These are phyloP conservation scores for Podospora conica DNA, from an alignment of 495 filamentous ascomycete genomes.

Conservation along the genomic window DNA sequence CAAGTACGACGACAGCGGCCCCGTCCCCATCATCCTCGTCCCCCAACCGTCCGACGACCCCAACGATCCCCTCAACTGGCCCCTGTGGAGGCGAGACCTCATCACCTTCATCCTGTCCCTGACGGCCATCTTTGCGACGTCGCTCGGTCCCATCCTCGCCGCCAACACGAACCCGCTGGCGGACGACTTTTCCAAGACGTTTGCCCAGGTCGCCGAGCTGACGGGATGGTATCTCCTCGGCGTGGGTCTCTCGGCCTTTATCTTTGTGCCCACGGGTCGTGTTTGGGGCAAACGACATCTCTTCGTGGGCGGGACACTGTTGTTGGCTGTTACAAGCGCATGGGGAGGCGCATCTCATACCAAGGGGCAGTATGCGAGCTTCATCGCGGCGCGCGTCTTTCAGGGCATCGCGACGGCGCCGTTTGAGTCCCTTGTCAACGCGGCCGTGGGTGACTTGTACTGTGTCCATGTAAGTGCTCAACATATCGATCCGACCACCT, in stretches of 20 bases:
- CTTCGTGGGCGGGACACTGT: conserved; percentile 70
- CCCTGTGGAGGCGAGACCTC: conserved; percentile 76
- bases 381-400: conserved; percentile 69
- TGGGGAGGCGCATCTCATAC: conserved; percentile 68
- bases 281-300: conserved; percentile 90
- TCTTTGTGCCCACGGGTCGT: conserved; percentile 81
- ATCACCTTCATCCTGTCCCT: conserved; percentile 74
- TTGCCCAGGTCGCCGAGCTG: conserved; percentile 69
- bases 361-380: conserved; percentile 54
- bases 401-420: conserved; percentile 72
- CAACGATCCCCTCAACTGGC: conserved; percentile 82
- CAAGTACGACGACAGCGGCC: conserved; percentile 67
- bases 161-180: conserved; percentile 74
- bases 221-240: conserved; percentile 87
- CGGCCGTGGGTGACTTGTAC: conserved; percentile 69
- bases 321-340: conserved; percentile 62
- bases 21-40: conserved; percentile 64
- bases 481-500: too few relatives aligned
- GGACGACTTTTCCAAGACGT: conserved; percentile 48
- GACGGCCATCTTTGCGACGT: conserved; percentile 72
- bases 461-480: conserved; percentile 62
- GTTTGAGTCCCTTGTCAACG: conserved; percentile 72
- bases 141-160: conserved; percentile 76
- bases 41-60: conserved; percentile 78
- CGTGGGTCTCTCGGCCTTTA: conserved; percentile 69